These are phyloP conservation scores for Komagataella ulmi DNA, from an alignment of 805 yeast genomes.

Conservation along the genomic window DNA sequence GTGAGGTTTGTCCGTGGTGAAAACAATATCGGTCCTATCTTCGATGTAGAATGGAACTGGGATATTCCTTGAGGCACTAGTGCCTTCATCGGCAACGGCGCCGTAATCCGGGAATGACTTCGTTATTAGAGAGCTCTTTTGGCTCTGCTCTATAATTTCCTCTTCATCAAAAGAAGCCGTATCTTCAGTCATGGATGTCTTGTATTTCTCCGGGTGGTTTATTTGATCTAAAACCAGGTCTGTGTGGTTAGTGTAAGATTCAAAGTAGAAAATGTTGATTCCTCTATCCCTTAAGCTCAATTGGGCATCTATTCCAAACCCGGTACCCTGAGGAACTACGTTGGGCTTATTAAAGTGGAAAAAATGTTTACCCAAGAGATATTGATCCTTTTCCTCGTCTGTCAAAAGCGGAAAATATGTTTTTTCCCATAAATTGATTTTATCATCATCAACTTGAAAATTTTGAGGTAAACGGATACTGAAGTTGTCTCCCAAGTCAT, in stretches of 20 bases:
- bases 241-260: slow-evolving; percentile 17
- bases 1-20: slow-evolving; percentile 10
- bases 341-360: slow-evolving; percentile 12
- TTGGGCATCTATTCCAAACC: slow-evolving; percentile 10
- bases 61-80: background rate
- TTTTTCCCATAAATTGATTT: slow-evolving; percentile 8
- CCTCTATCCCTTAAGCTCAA: slow-evolving; percentile 21
- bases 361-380: slow-evolving; percentile 12
- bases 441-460: slow-evolving; percentile 7
- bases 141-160: background rate
- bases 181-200: background rate
- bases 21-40: slow-evolving; percentile 18
- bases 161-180: background rate
- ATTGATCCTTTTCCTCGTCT: slow-evolving; percentile 11
- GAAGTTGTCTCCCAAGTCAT: slow-evolving; percentile 5
- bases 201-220: background rate
- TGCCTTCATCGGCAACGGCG: background rate
- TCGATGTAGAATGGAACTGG: slow-evolving; percentile 15
- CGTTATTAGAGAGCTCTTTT: background rate
- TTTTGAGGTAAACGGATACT: slow-evolving; percentile 13
- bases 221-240: slow-evolving; percentile 6
- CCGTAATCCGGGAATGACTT: background rate
- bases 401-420: slow-evolving; percentile 8
- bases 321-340: slow-evolving; percentile 12
- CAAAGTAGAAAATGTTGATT: slow-evolving; percentile 17